Base-by-base conservation (phyloP, 805 yeast genomes). In the Candida rishiriensis region DNA sequence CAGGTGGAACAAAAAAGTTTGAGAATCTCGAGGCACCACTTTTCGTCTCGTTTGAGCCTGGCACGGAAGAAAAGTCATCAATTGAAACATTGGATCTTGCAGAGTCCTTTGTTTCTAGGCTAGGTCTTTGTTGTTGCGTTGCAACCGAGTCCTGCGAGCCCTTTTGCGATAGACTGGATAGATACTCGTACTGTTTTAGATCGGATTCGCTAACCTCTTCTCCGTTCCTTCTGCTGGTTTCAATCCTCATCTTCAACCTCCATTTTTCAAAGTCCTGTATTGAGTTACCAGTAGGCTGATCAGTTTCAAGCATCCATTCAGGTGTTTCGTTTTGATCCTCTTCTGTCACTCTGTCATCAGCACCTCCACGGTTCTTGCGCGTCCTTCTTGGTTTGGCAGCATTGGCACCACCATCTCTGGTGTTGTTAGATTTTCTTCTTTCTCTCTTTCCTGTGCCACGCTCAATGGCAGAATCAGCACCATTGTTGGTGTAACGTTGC, bases 191-290 rank as follows among this genome's bases (percentile, higher is more conserved):
- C 36, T 55, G 57, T 18, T 46, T 47, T 31, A 53, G 33, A 36
- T 60, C 65, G 17, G 55, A 53, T 29, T 54, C 58, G 12, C 61
- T 54, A 17, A 65, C 59, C 9, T 48, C 55, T 39, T 71, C 76
- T 5, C 78, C 79, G 39, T 72, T 69, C 51, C 70, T 66, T 47
- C 65, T 69, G 31, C 69, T 69, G 34, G 78, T 78, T 54, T 76
- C 77, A 39, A 69, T 60, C 48, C 69, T 70, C 82, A 76, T 74
- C 48, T 67, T 69, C 39, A 71, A 60, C 57, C 77, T 76, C 84
- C 84, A 79, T 48, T 66, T 70, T 55, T 79, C 85, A 52, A 78
- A 79, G 49, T 79, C 84, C 42, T 74, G 73, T 3, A 75, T 75
- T 0, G 82, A 72, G 42, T 70, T 74, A 16, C 83, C 83, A 64